Evolutionary conservation across 768 basidiomycete genomes (phyloP).

Genomic region (Suillus occidentalis): DNA sequence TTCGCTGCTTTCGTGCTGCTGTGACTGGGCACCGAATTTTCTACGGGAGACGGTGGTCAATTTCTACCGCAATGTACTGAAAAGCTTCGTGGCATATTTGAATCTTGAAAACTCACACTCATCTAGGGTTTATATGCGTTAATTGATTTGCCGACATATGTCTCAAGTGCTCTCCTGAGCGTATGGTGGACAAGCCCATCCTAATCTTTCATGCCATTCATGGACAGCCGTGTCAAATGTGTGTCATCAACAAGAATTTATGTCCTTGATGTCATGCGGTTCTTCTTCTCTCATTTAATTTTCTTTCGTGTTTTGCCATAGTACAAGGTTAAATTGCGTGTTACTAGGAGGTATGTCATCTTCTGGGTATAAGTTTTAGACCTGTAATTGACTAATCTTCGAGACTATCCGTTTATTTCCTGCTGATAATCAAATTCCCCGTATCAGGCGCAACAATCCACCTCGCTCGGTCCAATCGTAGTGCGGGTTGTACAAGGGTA

Average conservation of each 20-base stretch:
- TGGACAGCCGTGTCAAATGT: background rate
- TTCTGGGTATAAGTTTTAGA: background rate
- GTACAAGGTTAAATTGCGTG: background rate
- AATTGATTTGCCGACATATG: background rate
- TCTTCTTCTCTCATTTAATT: background rate
- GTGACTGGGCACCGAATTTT: background rate
- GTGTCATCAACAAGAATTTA: background rate
- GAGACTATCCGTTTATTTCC: background rate
- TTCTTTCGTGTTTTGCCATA: background rate
- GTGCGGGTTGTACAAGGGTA: background rate
- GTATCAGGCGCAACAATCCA: background rate
- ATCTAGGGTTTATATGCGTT: background rate
- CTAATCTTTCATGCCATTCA: background rate
- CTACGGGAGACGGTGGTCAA: too few relatives aligned
- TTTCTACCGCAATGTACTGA: background rate
- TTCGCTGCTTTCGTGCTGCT: background rate
- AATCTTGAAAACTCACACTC: background rate
- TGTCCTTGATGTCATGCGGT: background rate
- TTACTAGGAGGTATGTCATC: background rate
- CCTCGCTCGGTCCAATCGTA: background rate
- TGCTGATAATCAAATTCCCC: background rate
- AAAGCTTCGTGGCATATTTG: background rate
- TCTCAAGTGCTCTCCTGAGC: background rate
- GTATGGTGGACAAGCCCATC: background rate
- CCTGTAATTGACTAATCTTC: background rate